Conservation (phyloP, 2,329 filamentous ascomycete genomes). For the Diaporthe amygdali region DNA sequence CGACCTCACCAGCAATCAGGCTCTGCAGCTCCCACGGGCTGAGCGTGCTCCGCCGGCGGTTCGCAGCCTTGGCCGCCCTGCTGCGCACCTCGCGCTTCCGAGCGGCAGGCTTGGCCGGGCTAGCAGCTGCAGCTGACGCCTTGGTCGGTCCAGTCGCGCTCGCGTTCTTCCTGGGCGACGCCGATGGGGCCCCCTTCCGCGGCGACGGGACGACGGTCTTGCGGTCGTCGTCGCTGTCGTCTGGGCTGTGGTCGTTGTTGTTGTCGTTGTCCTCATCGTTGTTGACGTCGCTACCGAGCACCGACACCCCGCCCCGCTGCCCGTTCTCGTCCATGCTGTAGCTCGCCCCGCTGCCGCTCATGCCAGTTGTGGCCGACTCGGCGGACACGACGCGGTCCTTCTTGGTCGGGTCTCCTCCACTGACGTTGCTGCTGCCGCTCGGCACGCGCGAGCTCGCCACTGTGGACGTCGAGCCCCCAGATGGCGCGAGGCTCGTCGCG, state of each 20-base stretch:
- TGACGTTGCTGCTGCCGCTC: background rate
- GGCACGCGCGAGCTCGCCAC: background rate
- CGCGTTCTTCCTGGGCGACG: background rate
- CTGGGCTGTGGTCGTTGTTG: background rate
- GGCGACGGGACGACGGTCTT: background rate
- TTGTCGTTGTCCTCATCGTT: background rate
- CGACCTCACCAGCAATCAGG: constrained; percentile 53
- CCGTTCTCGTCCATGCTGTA: constrained; percentile 20
- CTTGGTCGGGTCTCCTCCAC: constrained; percentile 21
- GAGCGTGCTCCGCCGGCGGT: constrained; percentile 74
- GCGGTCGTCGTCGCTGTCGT: background rate
- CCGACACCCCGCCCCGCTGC: background rate
- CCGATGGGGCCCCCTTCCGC: background rate
- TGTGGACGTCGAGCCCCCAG: constrained; percentile 26
- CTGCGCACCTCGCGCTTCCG: constrained; percentile 51
- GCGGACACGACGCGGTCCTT: constrained; percentile 3
- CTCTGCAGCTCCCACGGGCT: constrained; percentile 77
- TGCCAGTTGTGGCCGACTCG: background rate
- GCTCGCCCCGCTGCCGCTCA: constrained; percentile 10
- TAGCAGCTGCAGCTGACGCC: constrained; percentile 31
- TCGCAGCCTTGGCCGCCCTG: constrained; percentile 60
- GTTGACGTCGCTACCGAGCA: background rate
- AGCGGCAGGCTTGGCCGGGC: background rate
- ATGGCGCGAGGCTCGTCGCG: constrained; percentile 29
- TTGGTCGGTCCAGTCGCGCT: constrained; percentile 27